These are phyloP conservation scores for Flaveria bidentis DNA, from an alignment of 129 eudicot species.

Conservation along the genomic window DNA sequence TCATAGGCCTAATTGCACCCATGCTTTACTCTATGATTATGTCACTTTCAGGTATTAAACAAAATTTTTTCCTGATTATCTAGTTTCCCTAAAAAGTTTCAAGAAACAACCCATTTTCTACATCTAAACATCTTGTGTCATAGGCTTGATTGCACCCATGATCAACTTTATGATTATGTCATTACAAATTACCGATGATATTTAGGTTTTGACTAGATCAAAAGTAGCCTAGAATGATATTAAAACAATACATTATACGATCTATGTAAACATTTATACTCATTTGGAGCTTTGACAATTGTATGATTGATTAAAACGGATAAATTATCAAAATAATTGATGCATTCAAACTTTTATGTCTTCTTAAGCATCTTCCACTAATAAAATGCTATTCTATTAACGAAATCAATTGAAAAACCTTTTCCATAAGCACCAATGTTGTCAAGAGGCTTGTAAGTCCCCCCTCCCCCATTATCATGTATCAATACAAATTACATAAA, in stretches of 20 bases:
- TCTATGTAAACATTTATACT: not conserved
- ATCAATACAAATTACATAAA: conserved; percentile 15
- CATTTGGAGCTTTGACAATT: not conserved
- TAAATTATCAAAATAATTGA: not conserved
- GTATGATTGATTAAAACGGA: not conserved
- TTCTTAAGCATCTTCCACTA: conserved; percentile 84
- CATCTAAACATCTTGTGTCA: not conserved
- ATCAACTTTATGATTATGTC: too few relatives aligned
- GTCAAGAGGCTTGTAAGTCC: conserved; percentile 78
- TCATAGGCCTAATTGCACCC: not conserved
- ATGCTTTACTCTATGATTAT: too few relatives aligned
- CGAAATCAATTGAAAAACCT: conserved; percentile 86
- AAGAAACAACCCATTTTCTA: not conserved
- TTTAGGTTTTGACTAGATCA: not conserved
- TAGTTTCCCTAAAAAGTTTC: not conserved
- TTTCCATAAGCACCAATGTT: conserved; percentile 92
- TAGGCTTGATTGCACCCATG: not conserved
- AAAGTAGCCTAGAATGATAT: not conserved
- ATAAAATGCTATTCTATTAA: conserved; percentile 69
- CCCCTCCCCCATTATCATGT: conserved; percentile 82
- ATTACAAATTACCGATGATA: not conserved
- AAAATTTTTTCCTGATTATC: not conserved
- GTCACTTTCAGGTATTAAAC: too few relatives aligned
- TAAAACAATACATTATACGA: not conserved
- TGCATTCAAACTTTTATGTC: conserved; percentile 8